Base-by-base conservation (phyloP, 208 protist species). In the Acanthamoeba quina region DNA sequence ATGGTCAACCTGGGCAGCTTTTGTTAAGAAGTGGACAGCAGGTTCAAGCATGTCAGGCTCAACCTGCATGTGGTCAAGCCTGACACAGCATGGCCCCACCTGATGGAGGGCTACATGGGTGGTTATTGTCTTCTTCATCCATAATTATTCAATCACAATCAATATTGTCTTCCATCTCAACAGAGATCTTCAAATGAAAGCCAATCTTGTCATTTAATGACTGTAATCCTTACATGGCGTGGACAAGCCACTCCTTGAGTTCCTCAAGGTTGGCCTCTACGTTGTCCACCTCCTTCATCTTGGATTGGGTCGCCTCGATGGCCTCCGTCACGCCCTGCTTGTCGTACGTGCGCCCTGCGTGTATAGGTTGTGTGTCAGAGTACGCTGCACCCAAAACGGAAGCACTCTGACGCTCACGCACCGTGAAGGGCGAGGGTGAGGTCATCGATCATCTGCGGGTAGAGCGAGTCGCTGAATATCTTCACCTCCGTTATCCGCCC, bases 161-260 rank as follows among this genome's bases (percentile, higher is more conserved):
- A n/a, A n/a, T n/a, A n/a, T n/a, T n/a, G n/a, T 2, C 34, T 37
- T 37, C 34, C 34, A 41, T 41, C 37, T 41, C 3, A 41, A 41
- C 34, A 37, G 34, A 37, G 34, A 37, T 2, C 37, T 41, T 5
- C 37, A 41, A 41, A 41, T n/a, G n/a, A n/a, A n/a, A n/a, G n/a
- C n/a, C n/a, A n/a, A n/a, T n/a, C n/a, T n/a, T 37, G 34, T 37
- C 34, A 37, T 37, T 37, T 37, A 37, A 37, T 37, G 34, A 41
- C 37, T 41, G 3, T 41, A 41, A 41, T 41, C 37, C 1, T 41
- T 41, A 80, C 72, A 89, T 66, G 41, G 82, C 58, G 19, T 47
- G 49, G 49, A 89, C 17, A 19, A 89, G 82, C 82, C 82, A 89
- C 82, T 89, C 82, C n/a, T 89, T 89, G 82, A 89, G 82, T n/a